A percentile compares a stretch with the other conserved stretches of the same genome.
These are phyloP conservation scores for Exophiala sp. DNA, from an alignment of 2,329 filamentous ascomycete species.

Conservation along the genomic window DNA sequence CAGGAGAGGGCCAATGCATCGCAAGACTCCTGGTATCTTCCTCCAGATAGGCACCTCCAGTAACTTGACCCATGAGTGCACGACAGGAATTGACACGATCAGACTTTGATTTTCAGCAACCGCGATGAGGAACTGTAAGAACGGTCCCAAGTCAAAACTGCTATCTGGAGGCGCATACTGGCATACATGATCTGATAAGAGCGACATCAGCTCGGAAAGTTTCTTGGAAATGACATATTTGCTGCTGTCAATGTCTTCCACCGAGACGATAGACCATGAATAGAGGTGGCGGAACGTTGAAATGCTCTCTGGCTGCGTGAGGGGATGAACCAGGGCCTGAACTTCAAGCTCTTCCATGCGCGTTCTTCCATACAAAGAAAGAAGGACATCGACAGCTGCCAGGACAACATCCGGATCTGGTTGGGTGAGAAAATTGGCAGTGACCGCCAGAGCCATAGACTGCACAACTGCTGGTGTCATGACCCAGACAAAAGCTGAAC, in stretches of 20 bases:
- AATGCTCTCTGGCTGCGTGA: slow-evolving; percentile 71
- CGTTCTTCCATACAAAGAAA: slow-evolving; percentile 72
- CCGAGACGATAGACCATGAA: slow-evolving; percentile 74
- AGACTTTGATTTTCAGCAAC: slow-evolving; percentile 83
- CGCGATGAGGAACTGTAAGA: slow-evolving; percentile 74
- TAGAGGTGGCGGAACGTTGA: slow-evolving; percentile 70
- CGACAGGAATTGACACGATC: slow-evolving; percentile 85
- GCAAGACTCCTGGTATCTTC: slow-evolving; percentile 57
- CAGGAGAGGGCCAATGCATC: slow-evolving; percentile 70
- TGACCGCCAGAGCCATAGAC: slow-evolving; percentile 65
- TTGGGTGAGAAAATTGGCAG: slow-evolving; percentile 68
- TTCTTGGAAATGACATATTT: slow-evolving; percentile 93
- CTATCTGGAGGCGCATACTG: slow-evolving; percentile 68
- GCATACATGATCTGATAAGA: slow-evolving; percentile 78
- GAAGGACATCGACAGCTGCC: slow-evolving; percentile 77
- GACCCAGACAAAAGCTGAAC: slow-evolving; percentile 80
- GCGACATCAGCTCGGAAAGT: slow-evolving; percentile 86
- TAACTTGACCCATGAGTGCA: slow-evolving; percentile 85
- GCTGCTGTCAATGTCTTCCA: slow-evolving; percentile 81
- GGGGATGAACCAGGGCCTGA: slow-evolving; percentile 69
- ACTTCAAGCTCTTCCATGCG: slow-evolving; percentile 77
- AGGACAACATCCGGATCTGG: slow-evolving; percentile 70
- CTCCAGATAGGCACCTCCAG: slow-evolving; percentile 69
- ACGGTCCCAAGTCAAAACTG: slow-evolving; percentile 65
- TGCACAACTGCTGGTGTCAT: slow-evolving; percentile 76